Evolutionary conservation across 2,329 filamentous ascomycete genomes (phyloP), one percentile per base, ranked within the genome.

Genomic region (Epichloe coenophiala): DNA sequence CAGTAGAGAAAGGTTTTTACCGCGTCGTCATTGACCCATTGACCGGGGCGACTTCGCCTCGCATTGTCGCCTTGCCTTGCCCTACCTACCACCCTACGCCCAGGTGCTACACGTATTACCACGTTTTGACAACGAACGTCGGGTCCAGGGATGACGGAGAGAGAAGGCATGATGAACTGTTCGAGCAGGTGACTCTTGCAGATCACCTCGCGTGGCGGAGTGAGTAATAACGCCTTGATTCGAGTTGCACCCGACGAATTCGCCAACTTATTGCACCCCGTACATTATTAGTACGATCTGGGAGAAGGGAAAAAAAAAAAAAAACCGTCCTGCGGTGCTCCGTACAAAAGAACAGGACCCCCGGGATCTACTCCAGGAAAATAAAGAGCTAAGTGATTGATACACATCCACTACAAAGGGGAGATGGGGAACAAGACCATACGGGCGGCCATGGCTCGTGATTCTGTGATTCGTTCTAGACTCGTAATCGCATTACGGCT

Each of bases 391-490:
- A 36, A 11, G 43, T 1, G 19, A 21, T n/a, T 23, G 21, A n/a
- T 7, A 21, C 27, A 9, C 23, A 45, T 36, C 8, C 7, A 1
- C 27, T 9, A 9, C 2, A n/a, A n/a, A 31, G 11, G 31, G 31
- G 15, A 35, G 8, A 11, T 17, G 2, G 36, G 17, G 11, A 35
- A 33, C 42, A 27, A 44, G 1, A 39, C 48, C 37, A 44, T n/a
- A 31, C n/a, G n/a, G 23, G 31, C 5, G n/a, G 31, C 13, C 27
- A 17, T 46, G 27, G n/a, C 19, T n/a, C 27, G 5, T 33, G 23
- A 44, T 41, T 41, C 37, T 33, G 49, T 46, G 43, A 40, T 46
- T 17, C 41, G 37, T 43, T 50, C 49, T 47, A 50, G 49, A 50
- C 49, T 50, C 27, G 42, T 27, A 40, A 17, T 11, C 13, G 4